Evolutionary conservation across 192 early-diverging fungal species (phyloP), one percentile per base, ranked within the genome.

Genomic region (Linnemannia zychae): DNA sequence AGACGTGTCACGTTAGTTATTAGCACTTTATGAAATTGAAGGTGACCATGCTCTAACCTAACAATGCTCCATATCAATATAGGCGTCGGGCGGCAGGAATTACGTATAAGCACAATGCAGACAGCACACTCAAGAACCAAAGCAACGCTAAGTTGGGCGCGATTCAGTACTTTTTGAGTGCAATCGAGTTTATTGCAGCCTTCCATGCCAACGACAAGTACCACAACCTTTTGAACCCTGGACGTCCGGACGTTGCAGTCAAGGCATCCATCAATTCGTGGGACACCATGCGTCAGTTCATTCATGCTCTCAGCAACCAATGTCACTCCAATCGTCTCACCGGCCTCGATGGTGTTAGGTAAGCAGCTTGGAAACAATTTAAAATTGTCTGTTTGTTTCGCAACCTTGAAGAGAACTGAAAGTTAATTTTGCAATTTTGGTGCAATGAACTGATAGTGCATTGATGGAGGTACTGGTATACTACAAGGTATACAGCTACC

Each of bases 231-330:
- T 76, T 71, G n/a, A 85, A 85, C 57, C 83, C 77, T 24, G 83
- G 77, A 16, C 77, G 77, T 7, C 77, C 77, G 33, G 83, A 85
- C 37, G 44, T 76, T 52, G 77, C 78, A 1, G 72, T 85, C 36
- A 79, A 85, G 46, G 78, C 79, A 17, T 85, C 83, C 4, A 79
- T 85, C 46, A 75, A 63, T 16, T 79, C 78, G 0, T 85, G 83
- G 83, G 83, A 85, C 49, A 85, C 77, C 18, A 85, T 85, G 83
- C 83, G 83, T 52, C 83, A 85, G 70, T 85, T 85, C 67, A 85
- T 85, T 28, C 52, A 67, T 72, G 60, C 83, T 0, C 63, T 85
- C 44, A 85, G 77, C n/a, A 79, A 71, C n/a, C 83, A 85, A 37
- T 85, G 83, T 24, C 83, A 73, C 37, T 70, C 72, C n/a, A 79